Percentiles rank a stretch among this genome's conserved stretches.
Evolutionary conservation across 305 asterid species (phyloP).

Genomic region (Euphrasia arctica): DNA sequence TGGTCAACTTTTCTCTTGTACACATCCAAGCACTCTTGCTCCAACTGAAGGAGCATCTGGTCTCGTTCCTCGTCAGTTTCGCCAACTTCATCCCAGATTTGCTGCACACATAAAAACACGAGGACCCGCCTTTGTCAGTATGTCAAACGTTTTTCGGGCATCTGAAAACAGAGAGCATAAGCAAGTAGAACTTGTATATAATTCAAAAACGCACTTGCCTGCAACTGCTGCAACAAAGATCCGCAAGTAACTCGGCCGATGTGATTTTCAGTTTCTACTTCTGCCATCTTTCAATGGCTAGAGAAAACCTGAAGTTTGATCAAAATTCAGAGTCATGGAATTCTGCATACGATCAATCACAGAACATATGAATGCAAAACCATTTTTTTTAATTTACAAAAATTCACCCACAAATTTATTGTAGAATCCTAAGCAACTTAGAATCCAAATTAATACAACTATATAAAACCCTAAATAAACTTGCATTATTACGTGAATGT

Average conservation of each 20-base stretch:
- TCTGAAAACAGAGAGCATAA: conserved; percentile 9
- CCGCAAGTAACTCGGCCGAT: conserved; percentile 68
- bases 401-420: conserved; percentile 2
- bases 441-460: not conserved
- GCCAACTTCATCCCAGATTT: conserved; percentile 99
- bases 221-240: conserved; percentile 79
- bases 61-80: conserved; percentile 91
- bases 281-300: conserved; percentile 52
- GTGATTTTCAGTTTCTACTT: conserved; percentile 53
- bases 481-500: not conserved
- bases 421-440: not conserved
- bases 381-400: too few species aligned
- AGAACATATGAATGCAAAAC: too few species aligned
- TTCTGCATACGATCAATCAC: not conserved
- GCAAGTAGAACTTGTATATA: not conserved
- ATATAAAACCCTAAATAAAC: not conserved
- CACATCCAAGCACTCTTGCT: conserved; percentile 96
- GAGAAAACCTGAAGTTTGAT: conserved; percentile 31
- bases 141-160: not conserved
- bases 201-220: conserved; percentile 41
- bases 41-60: conserved; percentile 93
- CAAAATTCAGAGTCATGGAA: conserved; percentile 8
- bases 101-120: conserved; percentile 46
- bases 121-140: conserved; percentile 17
- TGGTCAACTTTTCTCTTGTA: conserved; percentile 90